Evolutionary conservation across 2,329 filamentous ascomycete genomes (phyloP).

Genomic region (Colletotrichum musae): DNA sequence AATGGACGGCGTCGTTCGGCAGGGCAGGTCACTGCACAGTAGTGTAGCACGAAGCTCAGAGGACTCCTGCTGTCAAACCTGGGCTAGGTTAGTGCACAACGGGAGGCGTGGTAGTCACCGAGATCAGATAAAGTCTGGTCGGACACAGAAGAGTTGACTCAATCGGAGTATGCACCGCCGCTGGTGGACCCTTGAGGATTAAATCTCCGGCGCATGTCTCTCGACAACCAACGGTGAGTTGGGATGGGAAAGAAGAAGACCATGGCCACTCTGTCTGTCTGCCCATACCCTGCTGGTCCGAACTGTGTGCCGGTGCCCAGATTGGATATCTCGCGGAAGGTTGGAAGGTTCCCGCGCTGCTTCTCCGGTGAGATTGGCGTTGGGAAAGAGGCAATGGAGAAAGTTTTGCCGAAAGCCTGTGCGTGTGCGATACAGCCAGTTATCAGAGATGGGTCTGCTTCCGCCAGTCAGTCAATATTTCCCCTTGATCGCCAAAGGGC

Average conservation of each 20-base stretch:
- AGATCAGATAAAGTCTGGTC: conserved; percentile 8
- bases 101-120: not conserved
- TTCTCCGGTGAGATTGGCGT: not conserved
- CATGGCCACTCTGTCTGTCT: not conserved
- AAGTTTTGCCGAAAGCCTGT: conserved; percentile 1
- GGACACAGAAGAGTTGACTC: conserved; percentile 17
- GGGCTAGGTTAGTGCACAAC: not conserved
- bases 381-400: not conserved
- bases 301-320: not conserved
- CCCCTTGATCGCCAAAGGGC: not conserved
- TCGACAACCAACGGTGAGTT: conserved; percentile 7
- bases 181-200: conserved; percentile 29
- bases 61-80: conserved; percentile 17
- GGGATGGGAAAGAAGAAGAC: no score
- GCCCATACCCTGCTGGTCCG: conserved; percentile 18
- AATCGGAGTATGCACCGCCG: conserved; percentile 15
- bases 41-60: conserved; percentile 1
- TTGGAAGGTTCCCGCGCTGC: not conserved
- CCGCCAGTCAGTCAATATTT: not conserved
- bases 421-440: not conserved
- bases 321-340: conserved; percentile 8
- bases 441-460: not conserved
- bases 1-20: not conserved
- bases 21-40: conserved; percentile 3
- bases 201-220: conserved; percentile 37